Evolutionary conservation across 2,329 filamentous ascomycete species (phyloP).

Genomic region (Cladosporium austrohemisphaericum): DNA sequence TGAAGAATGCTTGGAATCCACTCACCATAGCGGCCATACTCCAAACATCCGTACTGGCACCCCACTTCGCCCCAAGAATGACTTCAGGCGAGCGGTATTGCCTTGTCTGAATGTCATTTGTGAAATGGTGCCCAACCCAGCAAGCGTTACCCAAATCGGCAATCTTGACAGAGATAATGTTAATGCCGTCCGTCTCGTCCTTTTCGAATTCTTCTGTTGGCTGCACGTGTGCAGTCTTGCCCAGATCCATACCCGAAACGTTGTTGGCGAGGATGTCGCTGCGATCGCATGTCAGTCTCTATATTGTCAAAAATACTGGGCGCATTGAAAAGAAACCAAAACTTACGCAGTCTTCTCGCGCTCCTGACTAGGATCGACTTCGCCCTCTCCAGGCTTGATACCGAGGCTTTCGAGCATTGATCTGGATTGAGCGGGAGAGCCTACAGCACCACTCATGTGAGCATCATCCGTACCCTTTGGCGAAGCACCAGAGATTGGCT

Average conservation of each 20-base stretch:
- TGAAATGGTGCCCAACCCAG: slow-evolving; percentile 98
- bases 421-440: slow-evolving; percentile 43
- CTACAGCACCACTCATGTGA: slow-evolving; percentile 56
- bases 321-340: neutral
- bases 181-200: slow-evolving; percentile 50
- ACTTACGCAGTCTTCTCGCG: slow-evolving; percentile 91
- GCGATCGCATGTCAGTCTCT: slow-evolving; percentile 27
- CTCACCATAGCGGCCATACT: slow-evolving; percentile 98
- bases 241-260: slow-evolving; percentile 89
- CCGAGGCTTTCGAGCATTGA: slow-evolving; percentile 60
- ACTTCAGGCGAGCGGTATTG: slow-evolving; percentile 98
- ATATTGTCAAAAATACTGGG: no score
- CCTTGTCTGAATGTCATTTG: slow-evolving; percentile 96
- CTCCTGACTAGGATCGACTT: slow-evolving; percentile 65
- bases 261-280: slow-evolving; percentile 82
- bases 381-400: slow-evolving; percentile 49
- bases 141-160: slow-evolving; percentile 97
- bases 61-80: slow-evolving; percentile 95
- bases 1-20: slow-evolving; percentile 10
- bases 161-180: slow-evolving; percentile 97
- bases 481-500: slow-evolving; percentile 33
- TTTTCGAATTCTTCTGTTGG: slow-evolving; percentile 51
- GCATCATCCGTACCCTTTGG: slow-evolving; percentile 36
- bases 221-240: slow-evolving; percentile 59
- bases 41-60: slow-evolving; percentile 98